These are phyloP conservation scores for Zygosaccharomyces bisporus DNA, from an alignment of 805 yeast species.

Conservation along the genomic window DNA sequence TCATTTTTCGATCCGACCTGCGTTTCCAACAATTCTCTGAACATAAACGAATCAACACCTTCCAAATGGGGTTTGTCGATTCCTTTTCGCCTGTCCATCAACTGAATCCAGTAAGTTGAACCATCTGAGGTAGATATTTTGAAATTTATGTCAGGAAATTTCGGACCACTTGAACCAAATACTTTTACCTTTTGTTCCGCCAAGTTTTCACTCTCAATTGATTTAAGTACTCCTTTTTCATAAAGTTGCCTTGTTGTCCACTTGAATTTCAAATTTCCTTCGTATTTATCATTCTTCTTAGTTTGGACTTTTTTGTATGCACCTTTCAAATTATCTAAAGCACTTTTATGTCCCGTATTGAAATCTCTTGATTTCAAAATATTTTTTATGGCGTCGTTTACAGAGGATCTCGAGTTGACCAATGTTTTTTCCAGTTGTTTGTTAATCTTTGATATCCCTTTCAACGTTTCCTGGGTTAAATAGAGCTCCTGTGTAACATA, in stretches of 20 bases:
- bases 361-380: constrained; percentile 40
- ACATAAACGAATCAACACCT: constrained; percentile 48
- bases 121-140: constrained; percentile 73
- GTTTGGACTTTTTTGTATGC: constrained; percentile 37
- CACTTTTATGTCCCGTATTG: constrained; percentile 30
- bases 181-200: constrained; percentile 38
- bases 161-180: constrained; percentile 43
- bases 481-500: constrained; percentile 45
- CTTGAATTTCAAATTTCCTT: constrained; percentile 55
- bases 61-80: constrained; percentile 21
- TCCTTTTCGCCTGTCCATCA: constrained; percentile 39
- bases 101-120: constrained; percentile 59
- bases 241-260: constrained; percentile 70
- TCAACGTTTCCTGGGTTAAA: constrained; percentile 43
- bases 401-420: constrained; percentile 43
- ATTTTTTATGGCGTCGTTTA: constrained; percentile 48
- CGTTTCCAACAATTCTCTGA: constrained; percentile 66
- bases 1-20: constrained; percentile 66
- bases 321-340: constrained; percentile 41
- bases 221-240: constrained; percentile 66
- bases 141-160: constrained; percentile 64
- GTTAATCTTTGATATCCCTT: constrained; percentile 45
- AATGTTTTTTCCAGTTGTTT: constrained; percentile 41
- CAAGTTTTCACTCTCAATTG: constrained; percentile 51
- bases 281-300: constrained; percentile 26